Conservation (phyloP, 495 filamentous ascomycete genomes). For the Cryomyces antarcticus region DNA sequence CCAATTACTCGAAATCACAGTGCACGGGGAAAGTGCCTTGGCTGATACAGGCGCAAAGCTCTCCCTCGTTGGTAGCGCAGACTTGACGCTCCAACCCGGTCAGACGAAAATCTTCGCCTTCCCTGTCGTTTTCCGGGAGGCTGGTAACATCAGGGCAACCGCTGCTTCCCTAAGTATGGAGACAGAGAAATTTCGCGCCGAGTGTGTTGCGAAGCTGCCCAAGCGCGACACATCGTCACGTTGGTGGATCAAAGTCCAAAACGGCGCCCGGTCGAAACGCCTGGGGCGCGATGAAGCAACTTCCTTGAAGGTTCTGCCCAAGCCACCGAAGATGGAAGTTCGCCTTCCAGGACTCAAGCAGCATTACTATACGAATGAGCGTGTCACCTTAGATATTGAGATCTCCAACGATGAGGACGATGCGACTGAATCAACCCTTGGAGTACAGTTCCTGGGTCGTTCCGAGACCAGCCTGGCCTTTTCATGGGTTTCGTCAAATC, state of each 20-base stretch:
- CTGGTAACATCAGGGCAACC: constrained; percentile 39
- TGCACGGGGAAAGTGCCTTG: too few species aligned
- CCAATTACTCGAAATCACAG: too few species aligned
- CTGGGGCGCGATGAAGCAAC: constrained; percentile 28
- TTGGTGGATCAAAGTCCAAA: constrained; percentile 5
- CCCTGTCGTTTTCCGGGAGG: constrained; percentile 53
- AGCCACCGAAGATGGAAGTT: constrained; percentile 81
- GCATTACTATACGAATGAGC: constrained; percentile 72
- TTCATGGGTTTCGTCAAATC: constrained; percentile 23
- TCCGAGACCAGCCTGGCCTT: constrained; percentile 30
- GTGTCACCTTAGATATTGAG: constrained; percentile 41
- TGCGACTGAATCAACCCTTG: constrained; percentile 46
- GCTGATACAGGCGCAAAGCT: too few species aligned
- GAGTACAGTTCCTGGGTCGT: constrained; percentile 42
- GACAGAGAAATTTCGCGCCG: not conserved
- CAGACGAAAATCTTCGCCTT: constrained; percentile 53
- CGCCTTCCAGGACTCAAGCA: constrained; percentile 34
- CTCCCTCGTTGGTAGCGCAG: constrained; percentile 16
- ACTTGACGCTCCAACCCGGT: constrained; percentile 49
- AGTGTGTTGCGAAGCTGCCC: not conserved
- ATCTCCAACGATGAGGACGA: constrained; percentile 72
- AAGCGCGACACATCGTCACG: constrained; percentile 22
- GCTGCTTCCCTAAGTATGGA: not conserved
- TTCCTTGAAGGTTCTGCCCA: constrained; percentile 51
- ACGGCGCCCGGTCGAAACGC: constrained; percentile 19